Base-by-base conservation (phyloP, 495 filamentous ascomycete species). In the Paragyromitra xinjiangensis region DNA sequence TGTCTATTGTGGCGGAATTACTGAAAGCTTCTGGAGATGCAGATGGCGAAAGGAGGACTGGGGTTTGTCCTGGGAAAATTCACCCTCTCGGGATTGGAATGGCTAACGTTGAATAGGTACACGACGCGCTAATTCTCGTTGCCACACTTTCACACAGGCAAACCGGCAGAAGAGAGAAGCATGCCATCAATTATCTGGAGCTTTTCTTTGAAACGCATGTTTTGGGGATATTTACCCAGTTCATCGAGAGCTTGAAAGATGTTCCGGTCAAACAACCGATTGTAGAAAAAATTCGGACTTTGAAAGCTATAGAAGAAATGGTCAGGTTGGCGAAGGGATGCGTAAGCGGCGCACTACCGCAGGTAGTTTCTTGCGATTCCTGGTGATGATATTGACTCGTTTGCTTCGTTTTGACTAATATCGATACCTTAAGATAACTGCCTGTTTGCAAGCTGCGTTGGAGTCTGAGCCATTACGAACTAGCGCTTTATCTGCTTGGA, bases 301-400 rank as follows among this genome's bases (percentile, higher is more conserved):
- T 99, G 1, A 88, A 88, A 70, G 95, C 92, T 1, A 92, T 99
- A 81, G 91, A 92, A 76, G 94, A 94, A 81, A 93, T 98, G 91
- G 90, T 98, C 59, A 88, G 86, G 74, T 84, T 95, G 55, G 91
- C 91, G 22, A 89, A 88, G 66, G 87, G 85, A 12, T 89, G 92
- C 84, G 87, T 92, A 14, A 90, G 88, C 73, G 90, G 91, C 82
- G 95, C 93, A 40, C 86, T 97, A 48, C 93, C 96, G 61, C 95
- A 98, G 87, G 93, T 94, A 84, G 69, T 86, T 24, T 51, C 37
- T 55, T 71, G 3, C 37, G 42, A 40, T 51, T 64, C 40, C 37
- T 1, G 4, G 26, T 42, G 2, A 0, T 11, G 6, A 39, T 50
- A 48, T 14, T 48, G 29, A 9, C 12, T 45, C 5, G 2, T 45